Base-by-base conservation (phyloP, 805 yeast genomes). In the Barnettozyma wickerhamii region DNA sequence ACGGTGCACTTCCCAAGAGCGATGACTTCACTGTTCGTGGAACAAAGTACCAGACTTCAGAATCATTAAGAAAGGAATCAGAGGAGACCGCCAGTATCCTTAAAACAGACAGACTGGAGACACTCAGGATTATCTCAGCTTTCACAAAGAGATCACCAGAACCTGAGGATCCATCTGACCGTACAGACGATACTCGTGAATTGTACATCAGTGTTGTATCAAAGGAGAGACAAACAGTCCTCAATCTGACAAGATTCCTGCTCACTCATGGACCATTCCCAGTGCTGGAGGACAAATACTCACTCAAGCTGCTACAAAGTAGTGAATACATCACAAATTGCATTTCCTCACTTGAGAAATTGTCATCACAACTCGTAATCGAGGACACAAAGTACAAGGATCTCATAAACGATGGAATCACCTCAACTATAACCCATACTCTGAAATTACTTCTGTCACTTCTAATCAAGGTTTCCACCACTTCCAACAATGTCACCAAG, bases 181-280 rank as follows among this genome's bases (percentile, higher is more conserved):
- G 33, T 10, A 37, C 40, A 19, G 45, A 44, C 24, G 47, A 42
- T 15, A 41, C 35, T 10, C 41, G 40, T 4, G 28, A 31, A 2
- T n/a, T 58, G n/a, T 66, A 69, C 51, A 60, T 65, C 7, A 55
- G 63, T 17, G 58, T 56, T n/a, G 61, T 74, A 1, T 58, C 77
- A 41, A 59, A 68, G 41, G 87, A 81, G 51, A 69, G 83, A 52
- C 62, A 78, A 45, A 56, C 66, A 1, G 59, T 77, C 0, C 51
- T 78, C n/a, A 65, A 68, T 30, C 57, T 74, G 4, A 63, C 69
- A 2, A 52, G 65, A 19, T 35, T 43, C n/a, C 26, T 65, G 4
- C 33, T 65, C 4, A 56, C 54, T 14, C 50, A 56, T 33, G 49
- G 47, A 5, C 41, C 51, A 1, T 43, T 56, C 6, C 55, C 60